Percentiles rank a stretch among this genome's conserved stretches.
Evolutionary conservation across 768 basidiomycete species (phyloP).

Genomic region (Suillus clintonianus): DNA sequence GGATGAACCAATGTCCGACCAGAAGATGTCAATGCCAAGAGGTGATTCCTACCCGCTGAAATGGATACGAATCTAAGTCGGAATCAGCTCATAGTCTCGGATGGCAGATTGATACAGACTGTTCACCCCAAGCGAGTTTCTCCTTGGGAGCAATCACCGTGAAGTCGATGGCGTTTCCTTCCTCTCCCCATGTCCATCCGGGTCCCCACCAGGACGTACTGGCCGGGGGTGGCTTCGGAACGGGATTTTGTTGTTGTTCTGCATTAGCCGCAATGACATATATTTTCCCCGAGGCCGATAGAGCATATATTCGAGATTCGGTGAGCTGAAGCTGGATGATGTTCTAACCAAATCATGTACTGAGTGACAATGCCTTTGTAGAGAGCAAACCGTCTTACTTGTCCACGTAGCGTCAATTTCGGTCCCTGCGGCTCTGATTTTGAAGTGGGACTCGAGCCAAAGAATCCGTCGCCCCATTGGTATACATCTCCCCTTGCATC

Average conservation of each 20-base stretch:
- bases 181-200: constrained; percentile 55
- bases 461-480: constrained; percentile 79
- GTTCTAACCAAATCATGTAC: constrained; percentile 46
- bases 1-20: constrained; percentile 84
- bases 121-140: constrained; percentile 64
- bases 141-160: constrained; percentile 61
- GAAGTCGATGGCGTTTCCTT: constrained; percentile 53
- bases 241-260: constrained; percentile 44
- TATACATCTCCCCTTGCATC: constrained; percentile 81
- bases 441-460: constrained; percentile 29
- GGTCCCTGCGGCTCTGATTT: constrained; percentile 38
- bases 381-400: constrained; percentile 43
- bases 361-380: not conserved
- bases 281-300: constrained; percentile 75
- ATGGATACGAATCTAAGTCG: constrained; percentile 66
- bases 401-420: constrained; percentile 59
- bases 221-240: constrained; percentile 42
- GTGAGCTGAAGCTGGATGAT: constrained; percentile 66
- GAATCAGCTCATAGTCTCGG: constrained; percentile 9
- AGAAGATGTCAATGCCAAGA: constrained; percentile 67
- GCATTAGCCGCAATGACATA: constrained; percentile 64
- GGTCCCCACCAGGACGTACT: constrained; percentile 62
- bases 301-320: constrained; percentile 66
- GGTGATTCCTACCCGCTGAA: constrained; percentile 69
- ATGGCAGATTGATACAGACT: constrained; percentile 38